These are phyloP conservation scores for Tolypocladium paradoxum DNA, from an alignment of 2,329 filamentous ascomycete species.

Conservation along the genomic window DNA sequence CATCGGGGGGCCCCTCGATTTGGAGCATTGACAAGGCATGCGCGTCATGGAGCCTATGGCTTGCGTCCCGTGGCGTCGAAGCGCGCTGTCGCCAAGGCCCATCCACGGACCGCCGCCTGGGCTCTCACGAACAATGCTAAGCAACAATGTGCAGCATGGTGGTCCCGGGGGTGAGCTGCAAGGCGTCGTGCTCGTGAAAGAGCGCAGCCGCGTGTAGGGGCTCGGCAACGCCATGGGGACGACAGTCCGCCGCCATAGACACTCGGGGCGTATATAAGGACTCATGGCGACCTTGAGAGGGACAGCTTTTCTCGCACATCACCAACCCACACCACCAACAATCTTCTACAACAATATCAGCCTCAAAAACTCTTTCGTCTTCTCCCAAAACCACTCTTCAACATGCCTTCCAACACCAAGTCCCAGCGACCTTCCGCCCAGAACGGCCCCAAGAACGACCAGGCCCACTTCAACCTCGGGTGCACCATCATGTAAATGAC, in stretches of 20 bases:
- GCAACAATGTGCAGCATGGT: not conserved
- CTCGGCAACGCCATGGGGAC: not conserved
- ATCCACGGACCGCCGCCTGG: not conserved
- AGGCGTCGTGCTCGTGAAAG: not conserved
- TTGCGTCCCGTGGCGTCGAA: not conserved
- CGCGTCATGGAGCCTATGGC: no score
- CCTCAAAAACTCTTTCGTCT: not conserved
- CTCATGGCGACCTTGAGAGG: not conserved
- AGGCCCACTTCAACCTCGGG: conserved; percentile 11
- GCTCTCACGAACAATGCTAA: not conserved
- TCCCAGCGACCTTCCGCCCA: conserved; percentile 7
- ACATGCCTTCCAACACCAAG: conserved; percentile 18
- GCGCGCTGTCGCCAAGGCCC: not conserved
- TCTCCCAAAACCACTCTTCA: conserved; percentile 4
- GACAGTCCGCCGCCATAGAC: not conserved
- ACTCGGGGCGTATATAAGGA: not conserved
- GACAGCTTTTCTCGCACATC: not conserved
- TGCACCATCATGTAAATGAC: conserved; percentile 24
- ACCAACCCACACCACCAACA: not conserved
- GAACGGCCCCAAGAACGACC: conserved; percentile 10
- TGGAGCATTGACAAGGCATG: no score
- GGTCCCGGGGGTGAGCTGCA: no score
- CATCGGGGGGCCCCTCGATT: no score
- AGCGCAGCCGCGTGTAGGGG: not conserved
- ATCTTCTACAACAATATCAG: not conserved